Percentiles rank a stretch among this genome's conserved stretches.
These are phyloP conservation scores for Botrytis hyacinthi DNA, from an alignment of 2,329 filamentous ascomycete species.

Conservation along the genomic window DNA sequence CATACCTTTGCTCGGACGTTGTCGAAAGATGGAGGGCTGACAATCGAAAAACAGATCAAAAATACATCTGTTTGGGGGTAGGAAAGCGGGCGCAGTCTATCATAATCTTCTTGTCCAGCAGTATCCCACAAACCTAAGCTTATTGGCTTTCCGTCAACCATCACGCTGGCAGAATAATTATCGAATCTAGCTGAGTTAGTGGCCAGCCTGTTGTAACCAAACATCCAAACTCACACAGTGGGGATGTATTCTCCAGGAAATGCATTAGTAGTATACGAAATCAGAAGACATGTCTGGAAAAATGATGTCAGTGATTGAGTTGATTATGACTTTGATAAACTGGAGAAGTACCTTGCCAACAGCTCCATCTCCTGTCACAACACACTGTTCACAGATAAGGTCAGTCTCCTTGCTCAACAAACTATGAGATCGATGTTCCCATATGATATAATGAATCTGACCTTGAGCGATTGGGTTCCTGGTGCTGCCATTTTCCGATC, in stretches of 20 bases:
- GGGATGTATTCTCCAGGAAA: conserved; percentile 99
- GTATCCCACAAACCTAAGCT: conserved; percentile 98
- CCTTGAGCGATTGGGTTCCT: conserved; percentile 21
- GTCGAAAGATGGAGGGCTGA: conserved; percentile 95
- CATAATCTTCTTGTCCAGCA: conserved; percentile 97
- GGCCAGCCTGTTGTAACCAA: background rate
- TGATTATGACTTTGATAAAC: background rate
- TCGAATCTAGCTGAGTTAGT: conserved; percentile 67
- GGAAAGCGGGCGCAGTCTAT: conserved; percentile 87
- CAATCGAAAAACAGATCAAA: conserved; percentile 97
- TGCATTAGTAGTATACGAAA: conserved; percentile 98
- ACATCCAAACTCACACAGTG: conserved; percentile 68
- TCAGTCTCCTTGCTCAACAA: conserved; percentile 3
- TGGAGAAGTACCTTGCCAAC: conserved; percentile 80
- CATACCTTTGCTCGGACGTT: conserved; percentile 97
- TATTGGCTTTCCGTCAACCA: conserved; percentile 98
- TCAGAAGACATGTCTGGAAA: conserved; percentile 88
- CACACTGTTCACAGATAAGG: conserved; percentile 62
- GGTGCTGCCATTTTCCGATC: conserved; percentile 14
- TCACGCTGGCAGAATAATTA: conserved; percentile 98
- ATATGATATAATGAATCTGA: conserved; percentile 11
- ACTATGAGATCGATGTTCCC: background rate
- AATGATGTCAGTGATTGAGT: conserved; percentile 26
- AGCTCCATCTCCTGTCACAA: conserved; percentile 98
- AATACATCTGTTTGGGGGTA: conserved; percentile 99